Evolutionary conservation across 202 grass and related monocot genomes (phyloP).

Genomic region (Dendrocalamus latiflorus): DNA sequence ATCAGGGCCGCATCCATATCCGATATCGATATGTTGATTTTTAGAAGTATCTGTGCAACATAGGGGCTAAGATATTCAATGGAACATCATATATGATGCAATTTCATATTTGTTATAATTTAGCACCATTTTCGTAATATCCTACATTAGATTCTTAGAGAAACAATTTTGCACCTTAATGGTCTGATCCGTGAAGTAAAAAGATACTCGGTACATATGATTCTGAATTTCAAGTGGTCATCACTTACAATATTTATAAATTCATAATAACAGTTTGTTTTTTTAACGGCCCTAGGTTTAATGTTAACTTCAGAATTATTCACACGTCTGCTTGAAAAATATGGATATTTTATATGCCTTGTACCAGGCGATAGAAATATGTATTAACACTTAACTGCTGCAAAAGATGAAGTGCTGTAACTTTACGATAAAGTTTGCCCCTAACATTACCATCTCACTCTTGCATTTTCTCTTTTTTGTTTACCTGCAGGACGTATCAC

Average conservation of each 20-base stretch:
- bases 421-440: neutral
- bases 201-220: neutral
- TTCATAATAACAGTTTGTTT: neutral
- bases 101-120: conserved; percentile 6
- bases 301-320: conserved; percentile 1
- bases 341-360: neutral
- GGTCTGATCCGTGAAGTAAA: conserved; percentile 6
- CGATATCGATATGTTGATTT: no score
- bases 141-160: neutral
- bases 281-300: neutral
- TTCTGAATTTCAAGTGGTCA: neutral
- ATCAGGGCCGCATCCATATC: no score
- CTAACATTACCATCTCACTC: neutral
- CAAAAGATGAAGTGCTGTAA: neutral
- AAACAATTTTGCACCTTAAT: neutral
- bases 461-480: conserved; percentile 2
- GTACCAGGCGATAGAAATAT: neutral
- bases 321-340: neutral
- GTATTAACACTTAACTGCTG: neutral
- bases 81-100: neutral
- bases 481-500: conserved; percentile 82
- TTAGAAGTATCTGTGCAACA: no score
- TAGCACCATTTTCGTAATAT: neutral
- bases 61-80: neutral
- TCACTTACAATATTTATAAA: no score